These are phyloP conservation scores for Ilyonectria sp. DNA, from an alignment of 2,329 filamentous ascomycete species.

Conservation along the genomic window DNA sequence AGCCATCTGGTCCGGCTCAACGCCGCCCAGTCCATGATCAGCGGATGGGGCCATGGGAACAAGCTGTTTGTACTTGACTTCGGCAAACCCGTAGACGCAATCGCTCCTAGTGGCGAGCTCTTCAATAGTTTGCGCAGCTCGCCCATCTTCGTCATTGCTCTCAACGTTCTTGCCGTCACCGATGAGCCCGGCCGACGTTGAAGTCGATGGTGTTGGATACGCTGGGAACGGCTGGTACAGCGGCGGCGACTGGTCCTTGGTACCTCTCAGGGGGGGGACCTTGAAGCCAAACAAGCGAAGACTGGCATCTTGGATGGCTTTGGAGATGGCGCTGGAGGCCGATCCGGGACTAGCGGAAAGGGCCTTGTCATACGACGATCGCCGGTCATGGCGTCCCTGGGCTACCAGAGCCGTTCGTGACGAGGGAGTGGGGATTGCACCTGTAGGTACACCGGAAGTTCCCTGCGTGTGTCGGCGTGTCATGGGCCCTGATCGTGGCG, in stretches of 20 bases:
- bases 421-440: slow-evolving; percentile 76
- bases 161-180: slow-evolving; percentile 73
- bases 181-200: slow-evolving; percentile 73
- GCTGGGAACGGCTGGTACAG: slow-evolving; percentile 87
- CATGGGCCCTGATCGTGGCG: slow-evolving; percentile 74
- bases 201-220: slow-evolving; percentile 79
- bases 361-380: slow-evolving; percentile 83
- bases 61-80: slow-evolving; percentile 99
- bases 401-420: slow-evolving; percentile 84
- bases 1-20: slow-evolving; percentile 67
- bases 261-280: slow-evolving; percentile 75
- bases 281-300: slow-evolving; percentile 80
- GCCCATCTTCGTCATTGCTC: slow-evolving; percentile 82
- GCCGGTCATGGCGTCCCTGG: slow-evolving; percentile 80
- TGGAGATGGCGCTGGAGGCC: slow-evolving; percentile 91
- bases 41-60: slow-evolving; percentile 87
- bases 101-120: slow-evolving; percentile 94
- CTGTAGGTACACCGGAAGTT: slow-evolving; percentile 76
- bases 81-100: slow-evolving; percentile 96
- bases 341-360: slow-evolving; percentile 80
- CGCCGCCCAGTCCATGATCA: slow-evolving; percentile 78
- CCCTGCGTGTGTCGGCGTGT: slow-evolving; percentile 84
- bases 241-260: slow-evolving; percentile 80
- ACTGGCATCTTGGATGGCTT: slow-evolving; percentile 95
- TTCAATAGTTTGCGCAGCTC: slow-evolving; percentile 86